Percentiles rank a stretch among this genome's conserved stretches.
These are phyloP conservation scores for Talaromyces sp. DNA, from an alignment of 2,329 filamentous ascomycete genomes.

Conservation along the genomic window DNA sequence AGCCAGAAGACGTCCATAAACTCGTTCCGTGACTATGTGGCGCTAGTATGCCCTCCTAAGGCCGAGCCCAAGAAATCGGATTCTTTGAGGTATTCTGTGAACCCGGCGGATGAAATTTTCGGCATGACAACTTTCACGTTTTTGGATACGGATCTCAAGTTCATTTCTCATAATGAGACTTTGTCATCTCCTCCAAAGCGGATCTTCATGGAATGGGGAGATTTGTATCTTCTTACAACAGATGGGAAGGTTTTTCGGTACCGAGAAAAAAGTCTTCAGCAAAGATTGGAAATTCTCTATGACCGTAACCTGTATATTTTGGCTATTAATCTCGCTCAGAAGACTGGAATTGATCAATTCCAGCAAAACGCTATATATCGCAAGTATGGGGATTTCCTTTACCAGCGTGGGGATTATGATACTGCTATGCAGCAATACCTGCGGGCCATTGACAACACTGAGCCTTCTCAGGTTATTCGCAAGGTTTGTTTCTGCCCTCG, in stretches of 20 bases:
- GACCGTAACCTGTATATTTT: conserved; percentile 90
- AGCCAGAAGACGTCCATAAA: conserved; percentile 81
- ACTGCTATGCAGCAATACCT: conserved; percentile 99
- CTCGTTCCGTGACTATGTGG: conserved; percentile 82
- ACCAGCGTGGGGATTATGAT: conserved; percentile 94
- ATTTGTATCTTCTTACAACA: conserved; percentile 84
- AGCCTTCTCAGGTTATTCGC: conserved; percentile 92
- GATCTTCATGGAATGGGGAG: conserved; percentile 85
- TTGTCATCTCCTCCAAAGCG: conserved; percentile 77
- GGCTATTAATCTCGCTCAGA: conserved; percentile 90
- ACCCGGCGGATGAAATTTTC: conserved; percentile 75
- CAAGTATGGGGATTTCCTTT: conserved; percentile 90
- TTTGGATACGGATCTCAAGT: conserved; percentile 86
- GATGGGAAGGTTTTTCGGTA: conserved; percentile 93
- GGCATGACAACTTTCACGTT: conserved; percentile 86
- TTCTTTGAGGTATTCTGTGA: conserved; percentile 72
- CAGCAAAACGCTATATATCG: conserved; percentile 92
- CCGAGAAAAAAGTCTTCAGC: conserved; percentile 85
- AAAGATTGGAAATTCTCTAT: conserved; percentile 90
- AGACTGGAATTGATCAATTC: conserved; percentile 74
- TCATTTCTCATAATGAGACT: conserved; percentile 86
- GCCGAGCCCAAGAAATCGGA: conserved; percentile 59
- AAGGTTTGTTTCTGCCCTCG: conserved; percentile 61
- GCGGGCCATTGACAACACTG: conserved; percentile 91
- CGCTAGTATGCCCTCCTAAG: conserved; percentile 78